These are phyloP conservation scores for Chaetomium strumarium DNA, from an alignment of 2,329 filamentous ascomycete genomes.

Conservation along the genomic window DNA sequence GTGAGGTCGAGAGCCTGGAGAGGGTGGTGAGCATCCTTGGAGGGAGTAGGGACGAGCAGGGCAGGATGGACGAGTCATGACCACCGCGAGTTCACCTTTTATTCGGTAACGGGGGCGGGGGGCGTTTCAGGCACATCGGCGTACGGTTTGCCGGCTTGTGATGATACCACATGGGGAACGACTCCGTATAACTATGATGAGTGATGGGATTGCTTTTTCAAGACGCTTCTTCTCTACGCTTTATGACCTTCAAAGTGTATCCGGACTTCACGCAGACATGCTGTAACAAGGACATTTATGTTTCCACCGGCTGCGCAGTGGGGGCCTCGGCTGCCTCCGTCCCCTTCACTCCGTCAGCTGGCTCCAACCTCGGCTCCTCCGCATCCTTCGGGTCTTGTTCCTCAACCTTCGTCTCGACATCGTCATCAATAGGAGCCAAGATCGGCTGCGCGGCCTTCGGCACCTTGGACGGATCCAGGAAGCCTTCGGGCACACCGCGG, in stretches of 20 bases:
- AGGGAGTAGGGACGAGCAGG: conserved; percentile 21
- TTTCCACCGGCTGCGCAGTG: neutral
- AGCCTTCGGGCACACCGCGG: conserved; percentile 73
- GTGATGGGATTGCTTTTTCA: neutral
- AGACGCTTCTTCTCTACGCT: neutral
- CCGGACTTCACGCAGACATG: neutral
- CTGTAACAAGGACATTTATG: too few species aligned
- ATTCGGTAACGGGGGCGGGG: neutral
- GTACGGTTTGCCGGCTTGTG: neutral
- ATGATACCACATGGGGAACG: conserved; percentile 4
- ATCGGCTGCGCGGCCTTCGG: conserved; percentile 4
- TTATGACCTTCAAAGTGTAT: neutral
- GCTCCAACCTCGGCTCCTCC: conserved; percentile 10
- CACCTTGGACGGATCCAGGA: conserved; percentile 37
- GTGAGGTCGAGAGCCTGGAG: conserved; percentile 55
- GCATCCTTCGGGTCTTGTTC: conserved; percentile 1
- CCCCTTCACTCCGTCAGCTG: neutral
- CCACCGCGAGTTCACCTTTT: neutral
- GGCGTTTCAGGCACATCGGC: neutral
- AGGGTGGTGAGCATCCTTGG: conserved; percentile 42
- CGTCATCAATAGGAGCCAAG: conserved; percentile 6
- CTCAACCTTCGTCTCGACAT: conserved; percentile 3
- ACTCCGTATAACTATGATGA: neutral
- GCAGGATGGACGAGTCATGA: conserved; percentile 28
- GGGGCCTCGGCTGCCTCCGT: neutral